Evolutionary conservation across 208 protist genomes (phyloP).

Genomic region (Zelonia costaricensis): DNA sequence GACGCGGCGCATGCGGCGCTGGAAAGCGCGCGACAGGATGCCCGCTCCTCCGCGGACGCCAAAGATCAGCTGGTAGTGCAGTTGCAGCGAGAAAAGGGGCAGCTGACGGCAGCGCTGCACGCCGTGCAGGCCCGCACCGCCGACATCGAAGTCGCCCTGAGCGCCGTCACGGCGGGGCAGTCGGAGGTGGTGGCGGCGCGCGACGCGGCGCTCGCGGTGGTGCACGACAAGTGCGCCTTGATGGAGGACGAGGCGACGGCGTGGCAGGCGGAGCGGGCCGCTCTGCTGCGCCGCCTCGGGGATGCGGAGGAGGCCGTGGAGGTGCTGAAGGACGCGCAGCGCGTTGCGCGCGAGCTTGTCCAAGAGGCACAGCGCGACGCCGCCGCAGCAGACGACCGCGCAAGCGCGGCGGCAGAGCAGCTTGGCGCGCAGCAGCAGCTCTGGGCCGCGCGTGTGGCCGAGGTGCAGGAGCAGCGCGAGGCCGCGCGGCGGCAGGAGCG

Average conservation of each 20-base stretch:
- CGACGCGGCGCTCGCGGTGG: background rate
- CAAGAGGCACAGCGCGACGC: constrained; percentile 8
- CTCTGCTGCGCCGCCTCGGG: constrained; percentile 13
- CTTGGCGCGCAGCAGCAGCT: constrained; percentile 6
- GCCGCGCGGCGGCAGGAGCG: constrained; percentile 3
- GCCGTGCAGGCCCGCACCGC: constrained; percentile 13
- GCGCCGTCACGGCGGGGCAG: constrained; percentile 6
- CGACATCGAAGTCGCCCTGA: constrained; percentile 15
- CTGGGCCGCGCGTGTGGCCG: constrained; percentile 4
- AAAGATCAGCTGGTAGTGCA: constrained; percentile 11
- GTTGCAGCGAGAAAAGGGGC: constrained; percentile 27
- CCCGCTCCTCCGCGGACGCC: background rate
- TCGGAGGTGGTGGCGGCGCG: background rate
- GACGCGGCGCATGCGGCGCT: constrained; percentile 8
- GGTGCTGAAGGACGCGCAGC: constrained; percentile 23
- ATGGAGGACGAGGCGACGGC: constrained; percentile 16
- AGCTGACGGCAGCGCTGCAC: constrained; percentile 20
- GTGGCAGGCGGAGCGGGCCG: constrained; percentile 7
- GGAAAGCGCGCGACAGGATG: background rate
- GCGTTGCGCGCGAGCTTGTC: constrained; percentile 16
- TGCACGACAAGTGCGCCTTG: constrained; percentile 13
- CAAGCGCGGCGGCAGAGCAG: background rate
- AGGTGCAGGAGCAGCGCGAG: constrained; percentile 21
- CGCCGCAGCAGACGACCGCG: constrained; percentile 12
- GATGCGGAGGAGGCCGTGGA: constrained; percentile 29